Percentiles rank a stretch among this genome's conserved stretches.
Evolutionary conservation across 2,329 filamentous ascomycete species (phyloP).

Genomic region (Exophiala sp.): DNA sequence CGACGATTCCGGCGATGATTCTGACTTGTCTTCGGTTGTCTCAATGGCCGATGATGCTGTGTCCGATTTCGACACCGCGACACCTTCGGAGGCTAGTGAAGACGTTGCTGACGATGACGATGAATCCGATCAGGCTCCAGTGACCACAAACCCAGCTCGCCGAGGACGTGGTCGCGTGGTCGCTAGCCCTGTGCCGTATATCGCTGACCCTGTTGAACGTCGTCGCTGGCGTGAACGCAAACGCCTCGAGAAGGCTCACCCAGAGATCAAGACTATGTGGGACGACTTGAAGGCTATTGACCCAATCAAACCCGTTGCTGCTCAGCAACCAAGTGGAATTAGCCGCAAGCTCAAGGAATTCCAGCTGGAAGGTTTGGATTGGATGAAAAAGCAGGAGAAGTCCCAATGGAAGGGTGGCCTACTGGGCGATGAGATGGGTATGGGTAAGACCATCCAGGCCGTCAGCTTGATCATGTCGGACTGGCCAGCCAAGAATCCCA

Average conservation of each 20-base stretch:
- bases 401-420: slow-evolving; percentile 81
- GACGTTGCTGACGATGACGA: neutral
- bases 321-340: slow-evolving; percentile 69
- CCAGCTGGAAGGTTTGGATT: slow-evolving; percentile 85
- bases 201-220: slow-evolving; percentile 8
- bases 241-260: slow-evolving; percentile 69
- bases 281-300: slow-evolving; percentile 62
- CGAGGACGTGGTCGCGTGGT: neutral
- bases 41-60: slow-evolving; percentile 15
- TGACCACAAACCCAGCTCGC: neutral
- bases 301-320: slow-evolving; percentile 57
- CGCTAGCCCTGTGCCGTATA: neutral
- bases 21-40: slow-evolving; percentile 11
- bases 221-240: slow-evolving; percentile 50
- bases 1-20: slow-evolving; percentile 9
- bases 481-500: slow-evolving; percentile 74
- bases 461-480: slow-evolving; percentile 98
- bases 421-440: slow-evolving; percentile 95
- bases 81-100: slow-evolving; percentile 6
- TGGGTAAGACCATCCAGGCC: slow-evolving; percentile 97
- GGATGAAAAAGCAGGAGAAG: slow-evolving; percentile 89
- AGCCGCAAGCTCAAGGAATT: slow-evolving; percentile 83
- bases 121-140: neutral
- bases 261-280: slow-evolving; percentile 81
- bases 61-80: neutral